These are phyloP conservation scores for Cicer pinnatifidum DNA, from an alignment of 306 rosid species.

Conservation along the genomic window DNA sequence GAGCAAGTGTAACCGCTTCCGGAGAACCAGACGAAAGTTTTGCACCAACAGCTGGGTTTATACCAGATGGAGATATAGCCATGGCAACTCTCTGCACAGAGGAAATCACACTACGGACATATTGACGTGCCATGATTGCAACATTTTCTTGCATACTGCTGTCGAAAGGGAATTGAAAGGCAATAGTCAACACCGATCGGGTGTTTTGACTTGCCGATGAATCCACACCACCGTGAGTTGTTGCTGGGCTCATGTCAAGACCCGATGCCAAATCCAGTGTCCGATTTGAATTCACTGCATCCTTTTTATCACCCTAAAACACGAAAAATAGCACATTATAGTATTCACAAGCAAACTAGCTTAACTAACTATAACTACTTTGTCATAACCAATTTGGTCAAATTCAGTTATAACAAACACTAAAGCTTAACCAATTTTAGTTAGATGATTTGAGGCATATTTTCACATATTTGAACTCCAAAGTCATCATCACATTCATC, in stretches of 20 bases:
- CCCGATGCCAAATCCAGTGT: slow-evolving; percentile 91
- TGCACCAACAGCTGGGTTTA: slow-evolving; percentile 64
- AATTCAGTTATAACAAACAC: too few species aligned
- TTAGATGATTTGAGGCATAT: too few species aligned
- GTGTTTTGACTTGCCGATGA: slow-evolving; percentile 57
- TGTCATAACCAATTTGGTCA: too few species aligned
- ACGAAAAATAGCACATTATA: background rate
- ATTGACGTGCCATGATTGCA: slow-evolving; percentile 86
- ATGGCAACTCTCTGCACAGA: slow-evolving; percentile 95
- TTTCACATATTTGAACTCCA: too few species aligned
- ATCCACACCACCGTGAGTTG: slow-evolving; percentile 53
- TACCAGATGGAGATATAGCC: slow-evolving; percentile 90
- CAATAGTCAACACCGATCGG: slow-evolving; percentile 90
- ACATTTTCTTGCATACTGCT: slow-evolving; percentile 79
- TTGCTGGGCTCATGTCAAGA: slow-evolving; percentile 76
- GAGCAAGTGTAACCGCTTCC: slow-evolving; percentile 82
- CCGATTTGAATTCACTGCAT: slow-evolving; percentile 58
- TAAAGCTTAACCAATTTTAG: too few species aligned
- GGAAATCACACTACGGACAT: slow-evolving; percentile 82
- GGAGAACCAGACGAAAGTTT: slow-evolving; percentile 84
- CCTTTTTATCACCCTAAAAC: slow-evolving; percentile 77
- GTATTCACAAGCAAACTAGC: too few species aligned
- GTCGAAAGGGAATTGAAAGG: slow-evolving; percentile 95
- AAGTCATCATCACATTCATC: too few species aligned
- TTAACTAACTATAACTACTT: too few species aligned